Percentiles rank a stretch among this genome's conserved stretches.
phyloP scores from a whole-genome alignment of 257 asterid species.

The Solanum chilense region DNA sequence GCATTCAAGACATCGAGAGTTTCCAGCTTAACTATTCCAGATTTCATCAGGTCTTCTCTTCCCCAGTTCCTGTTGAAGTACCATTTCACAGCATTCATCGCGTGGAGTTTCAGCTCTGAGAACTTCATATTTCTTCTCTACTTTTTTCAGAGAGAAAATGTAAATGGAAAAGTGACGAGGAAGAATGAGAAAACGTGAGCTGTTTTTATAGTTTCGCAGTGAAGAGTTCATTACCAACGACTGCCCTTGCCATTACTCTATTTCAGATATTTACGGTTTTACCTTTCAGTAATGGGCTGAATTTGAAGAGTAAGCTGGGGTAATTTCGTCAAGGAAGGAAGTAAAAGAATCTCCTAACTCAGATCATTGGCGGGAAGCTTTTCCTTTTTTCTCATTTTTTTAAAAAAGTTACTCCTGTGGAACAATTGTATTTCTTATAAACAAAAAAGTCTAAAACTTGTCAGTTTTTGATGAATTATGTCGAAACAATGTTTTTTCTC shows the following conservation, averaged over 20 bases:
- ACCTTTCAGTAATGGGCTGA: not conserved
- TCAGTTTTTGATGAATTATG: not conserved
- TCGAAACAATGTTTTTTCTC: not conserved
- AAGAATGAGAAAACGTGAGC: not conserved
- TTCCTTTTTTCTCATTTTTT: not conserved
- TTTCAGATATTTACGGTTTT: not conserved
- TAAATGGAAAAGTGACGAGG: not conserved
- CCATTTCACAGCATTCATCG: not conserved
- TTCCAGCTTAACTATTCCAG: not conserved
- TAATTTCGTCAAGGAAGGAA: not conserved
- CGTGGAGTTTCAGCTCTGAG: not conserved
- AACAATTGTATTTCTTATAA: not conserved
- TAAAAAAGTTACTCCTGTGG: not conserved
- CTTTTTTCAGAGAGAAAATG: not conserved
- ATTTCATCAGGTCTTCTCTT: not conserved
- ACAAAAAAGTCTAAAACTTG: not conserved
- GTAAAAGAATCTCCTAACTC: not conserved
- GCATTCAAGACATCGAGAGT: not conserved
- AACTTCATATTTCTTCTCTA: not conserved
- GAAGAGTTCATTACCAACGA: not conserved
- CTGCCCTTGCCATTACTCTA: not conserved
- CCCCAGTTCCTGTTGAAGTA: not conserved
- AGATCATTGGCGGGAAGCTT: not conserved
- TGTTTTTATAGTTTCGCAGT: not conserved
- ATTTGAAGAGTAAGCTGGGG: not conserved